Base-by-base conservation (phyloP, 768 basidiomycete species). In the Termitomyces heimii region DNA sequence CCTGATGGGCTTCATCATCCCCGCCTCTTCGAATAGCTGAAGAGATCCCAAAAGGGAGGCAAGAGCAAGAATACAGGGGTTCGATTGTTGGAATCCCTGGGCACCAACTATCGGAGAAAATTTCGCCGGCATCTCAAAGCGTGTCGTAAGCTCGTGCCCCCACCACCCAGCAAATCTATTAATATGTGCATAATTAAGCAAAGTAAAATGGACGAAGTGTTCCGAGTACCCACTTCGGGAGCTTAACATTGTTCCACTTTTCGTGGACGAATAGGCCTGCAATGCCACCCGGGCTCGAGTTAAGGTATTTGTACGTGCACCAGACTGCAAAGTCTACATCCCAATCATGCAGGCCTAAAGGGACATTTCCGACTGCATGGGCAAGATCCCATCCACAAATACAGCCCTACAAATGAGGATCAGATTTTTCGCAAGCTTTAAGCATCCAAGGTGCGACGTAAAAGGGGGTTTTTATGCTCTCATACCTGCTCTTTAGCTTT, bases 261-360 rank as follows among this genome's bases (percentile, higher is more conserved):
- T 88, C 83, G 67, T 97, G 93, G 10, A 96, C 76, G 66, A 86
- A 99, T 56, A 95, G 77, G 5, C 95, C 96, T n/a, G 84, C 97
- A 57, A 98, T 95, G n/a, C 89, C 93, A 22, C 96, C 96, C 12
- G 97, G 94, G 5, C 96, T 93, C 18, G 94, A 89, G 74, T 98
- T 98, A 58, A 98, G 82, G 70, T 98, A 99, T 74, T 92, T 98
- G 81, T 98, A 99, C 32, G 94, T 90, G 71, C 97, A 99, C 93
- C 96, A 98, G 35, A 95, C 95, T 3, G 96, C 97, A 68, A 98
- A 98, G 71, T 99, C 97, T 63, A 92, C 89, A 62, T 82, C 77
- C 96, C 97, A 99, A 58, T 94, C 89, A 69, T 96, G 92, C 62
- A 99, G 76, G 48, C 82, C 77, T 63, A 96, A 72, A 37, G 92